Percentiles rank a stretch among this genome's conserved stretches.
Conservation (phyloP, 164 flowering plant species). For the Sextonia rubra region DNA sequence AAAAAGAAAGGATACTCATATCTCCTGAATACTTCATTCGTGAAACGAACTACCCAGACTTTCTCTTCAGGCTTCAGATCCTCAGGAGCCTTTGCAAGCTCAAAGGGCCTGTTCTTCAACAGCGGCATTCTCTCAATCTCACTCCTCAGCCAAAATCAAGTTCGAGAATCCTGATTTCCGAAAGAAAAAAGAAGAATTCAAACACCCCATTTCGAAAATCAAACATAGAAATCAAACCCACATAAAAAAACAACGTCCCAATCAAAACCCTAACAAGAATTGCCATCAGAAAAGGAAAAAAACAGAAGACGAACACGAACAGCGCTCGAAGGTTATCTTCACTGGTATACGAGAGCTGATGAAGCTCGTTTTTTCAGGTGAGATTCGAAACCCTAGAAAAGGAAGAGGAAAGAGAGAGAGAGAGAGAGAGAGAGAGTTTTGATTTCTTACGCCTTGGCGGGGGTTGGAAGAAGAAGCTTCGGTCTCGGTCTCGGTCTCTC, state of each 20-base stretch:
- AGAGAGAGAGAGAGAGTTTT: neutral
- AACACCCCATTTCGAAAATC: neutral
- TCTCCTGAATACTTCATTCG: conserved; percentile 12
- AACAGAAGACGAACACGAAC: neutral
- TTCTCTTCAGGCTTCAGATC: conserved; percentile 8
- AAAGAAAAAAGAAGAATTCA: neutral
- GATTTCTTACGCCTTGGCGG: too few relatives aligned
- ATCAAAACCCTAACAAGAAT: neutral
- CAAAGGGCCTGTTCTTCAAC: conserved; percentile 6
- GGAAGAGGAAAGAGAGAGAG: neutral
- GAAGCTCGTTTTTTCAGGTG: neutral
- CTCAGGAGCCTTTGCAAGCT: conserved; percentile 3
- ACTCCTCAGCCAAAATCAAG: neutral
- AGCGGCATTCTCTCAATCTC: conserved; percentile 7
- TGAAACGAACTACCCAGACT: conserved; percentile 15
- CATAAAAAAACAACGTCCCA: too few relatives aligned
- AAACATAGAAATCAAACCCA: neutral
- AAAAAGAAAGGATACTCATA: conserved; percentile 18
- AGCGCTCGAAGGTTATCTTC: neutral
- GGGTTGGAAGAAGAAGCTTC: too few relatives aligned
- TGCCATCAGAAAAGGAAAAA: neutral
- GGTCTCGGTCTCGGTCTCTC: too few relatives aligned
- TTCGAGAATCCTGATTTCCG: neutral
- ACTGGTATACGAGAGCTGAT: neutral
- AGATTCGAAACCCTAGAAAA: neutral